Conservation (phyloP, 2,329 filamentous ascomycete genomes). For the Fusarium sp. region DNA sequence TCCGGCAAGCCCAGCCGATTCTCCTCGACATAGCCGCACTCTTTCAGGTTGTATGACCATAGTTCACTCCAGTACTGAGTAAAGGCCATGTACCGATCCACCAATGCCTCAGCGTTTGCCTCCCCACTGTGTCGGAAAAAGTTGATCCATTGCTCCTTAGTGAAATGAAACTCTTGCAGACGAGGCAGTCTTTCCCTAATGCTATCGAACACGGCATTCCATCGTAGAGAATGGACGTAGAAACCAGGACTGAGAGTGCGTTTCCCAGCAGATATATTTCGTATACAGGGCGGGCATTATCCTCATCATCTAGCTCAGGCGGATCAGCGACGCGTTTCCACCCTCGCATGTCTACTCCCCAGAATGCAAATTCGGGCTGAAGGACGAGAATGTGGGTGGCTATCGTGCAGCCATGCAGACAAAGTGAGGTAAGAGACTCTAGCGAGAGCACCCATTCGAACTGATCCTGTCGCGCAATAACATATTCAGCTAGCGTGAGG, state of each 20-base stretch:
- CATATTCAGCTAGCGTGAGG: conserved; percentile 22
- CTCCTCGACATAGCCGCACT: neutral
- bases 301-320: neutral
- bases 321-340: conserved; percentile 15
- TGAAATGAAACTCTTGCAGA: neutral
- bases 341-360: conserved; percentile 1
- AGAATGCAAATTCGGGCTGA: neutral
- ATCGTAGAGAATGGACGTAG: conserved; percentile 11
- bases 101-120: neutral
- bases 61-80: neutral
- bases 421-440: conserved; percentile 11
- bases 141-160: rapidly evolving
- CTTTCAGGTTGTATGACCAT: neutral
- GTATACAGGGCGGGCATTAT: neutral
- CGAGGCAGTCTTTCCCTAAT: conserved; percentile 16
- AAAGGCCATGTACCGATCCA: neutral
- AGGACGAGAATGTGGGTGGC: conserved; percentile 7
- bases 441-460: conserved; percentile 42
- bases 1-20: conserved; percentile 4
- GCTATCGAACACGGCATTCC: conserved; percentile 38
- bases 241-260: neutral
- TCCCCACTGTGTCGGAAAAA: neutral
- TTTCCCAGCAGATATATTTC: rapidly evolving
- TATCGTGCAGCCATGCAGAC: conserved; percentile 22
- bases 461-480: conserved; percentile 37